A percentile compares a stretch with the other conserved stretches of the same genome.
phyloP scores from a whole-genome alignment of 805 yeast species.

The Pichia gijzeniarum region DNA sequence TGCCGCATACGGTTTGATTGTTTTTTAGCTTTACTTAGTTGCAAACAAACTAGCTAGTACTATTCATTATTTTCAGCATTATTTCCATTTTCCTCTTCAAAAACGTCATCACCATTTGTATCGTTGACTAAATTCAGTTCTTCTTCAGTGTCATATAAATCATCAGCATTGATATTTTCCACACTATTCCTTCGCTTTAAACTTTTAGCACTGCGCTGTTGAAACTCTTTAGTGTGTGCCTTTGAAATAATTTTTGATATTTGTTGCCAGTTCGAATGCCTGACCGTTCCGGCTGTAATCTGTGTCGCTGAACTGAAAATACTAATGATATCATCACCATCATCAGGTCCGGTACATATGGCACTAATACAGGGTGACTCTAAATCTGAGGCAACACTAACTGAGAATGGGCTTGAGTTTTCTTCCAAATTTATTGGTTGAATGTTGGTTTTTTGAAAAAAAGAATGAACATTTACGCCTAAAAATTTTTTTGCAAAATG shows the following conservation, averaged over 20 bases:
- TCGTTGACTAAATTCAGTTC: not conserved
- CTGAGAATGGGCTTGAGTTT: too few relatives aligned
- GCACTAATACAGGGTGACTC: too few relatives aligned
- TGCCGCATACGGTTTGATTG: too few relatives aligned
- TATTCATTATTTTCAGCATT: too few relatives aligned
- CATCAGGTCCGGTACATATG: too few relatives aligned
- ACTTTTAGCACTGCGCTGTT: slow-evolving; percentile 33
- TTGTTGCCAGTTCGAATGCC: slow-evolving; percentile 21
- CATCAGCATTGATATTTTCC: not conserved
- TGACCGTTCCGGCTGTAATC: slow-evolving; percentile 1
- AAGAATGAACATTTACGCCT: slow-evolving; percentile 16
- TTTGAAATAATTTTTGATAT: slow-evolving; percentile 52
- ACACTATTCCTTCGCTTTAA: not conserved
- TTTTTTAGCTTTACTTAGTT: too few relatives aligned
- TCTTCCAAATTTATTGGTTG: too few relatives aligned
- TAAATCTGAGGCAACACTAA: too few relatives aligned
- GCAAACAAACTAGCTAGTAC: too few relatives aligned
- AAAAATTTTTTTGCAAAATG: not conserved
- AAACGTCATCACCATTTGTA: too few relatives aligned
- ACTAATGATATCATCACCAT: slow-evolving; percentile 12
- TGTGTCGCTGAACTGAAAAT: slow-evolving; percentile 25
- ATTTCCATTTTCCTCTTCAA: too few relatives aligned
- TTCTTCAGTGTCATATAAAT: not conserved
- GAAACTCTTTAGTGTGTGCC: slow-evolving; percentile 85
- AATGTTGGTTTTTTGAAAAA: too few relatives aligned